Percentiles rank a stretch among this genome's conserved stretches.
These are phyloP conservation scores for Thelonectria discophora DNA, from an alignment of 2,329 filamentous ascomycete genomes.

Conservation along the genomic window DNA sequence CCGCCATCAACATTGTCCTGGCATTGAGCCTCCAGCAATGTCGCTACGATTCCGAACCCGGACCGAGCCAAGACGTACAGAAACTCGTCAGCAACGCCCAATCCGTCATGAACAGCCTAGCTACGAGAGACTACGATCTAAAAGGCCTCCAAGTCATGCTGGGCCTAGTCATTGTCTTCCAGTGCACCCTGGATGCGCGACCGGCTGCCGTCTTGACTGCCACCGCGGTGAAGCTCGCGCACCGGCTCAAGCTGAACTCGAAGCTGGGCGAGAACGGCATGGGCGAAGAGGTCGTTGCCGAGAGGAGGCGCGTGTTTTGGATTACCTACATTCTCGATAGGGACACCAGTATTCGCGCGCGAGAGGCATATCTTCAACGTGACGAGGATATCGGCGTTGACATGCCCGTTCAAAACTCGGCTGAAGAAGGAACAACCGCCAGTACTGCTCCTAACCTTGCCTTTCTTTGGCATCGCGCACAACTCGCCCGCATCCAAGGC, in stretches of 20 bases:
- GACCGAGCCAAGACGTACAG: background rate
- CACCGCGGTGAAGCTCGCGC: conserved; percentile 20
- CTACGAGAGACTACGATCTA: conserved; percentile 2
- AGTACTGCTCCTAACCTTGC: background rate
- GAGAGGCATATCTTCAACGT: conserved; percentile 22
- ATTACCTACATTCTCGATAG: conserved; percentile 28
- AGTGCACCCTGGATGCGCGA: conserved; percentile 3
- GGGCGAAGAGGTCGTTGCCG: background rate
- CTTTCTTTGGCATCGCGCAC: background rate
- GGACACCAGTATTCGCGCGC: background rate
- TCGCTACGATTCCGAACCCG: background rate
- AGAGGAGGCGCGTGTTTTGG: conserved; percentile 13
- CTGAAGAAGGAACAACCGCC: too few relatives aligned
- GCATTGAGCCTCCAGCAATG: conserved; percentile 18
- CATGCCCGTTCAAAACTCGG: background rate
- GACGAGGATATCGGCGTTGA: conserved; percentile 19
- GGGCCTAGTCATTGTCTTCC: conserved; percentile 1
- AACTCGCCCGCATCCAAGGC: conserved; percentile 19
- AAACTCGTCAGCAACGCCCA: background rate
- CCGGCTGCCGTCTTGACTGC: conserved; percentile 9
- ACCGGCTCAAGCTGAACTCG: conserved; percentile 7
- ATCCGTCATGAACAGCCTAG: conserved; percentile 16
- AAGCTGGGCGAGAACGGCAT: background rate
- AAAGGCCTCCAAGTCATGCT: conserved; percentile 21
- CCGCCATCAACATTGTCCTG: conserved; percentile 18